phyloP scores from a whole-genome alignment of 495 filamentous ascomycete species.

The Bryoglossum gracile region DNA sequence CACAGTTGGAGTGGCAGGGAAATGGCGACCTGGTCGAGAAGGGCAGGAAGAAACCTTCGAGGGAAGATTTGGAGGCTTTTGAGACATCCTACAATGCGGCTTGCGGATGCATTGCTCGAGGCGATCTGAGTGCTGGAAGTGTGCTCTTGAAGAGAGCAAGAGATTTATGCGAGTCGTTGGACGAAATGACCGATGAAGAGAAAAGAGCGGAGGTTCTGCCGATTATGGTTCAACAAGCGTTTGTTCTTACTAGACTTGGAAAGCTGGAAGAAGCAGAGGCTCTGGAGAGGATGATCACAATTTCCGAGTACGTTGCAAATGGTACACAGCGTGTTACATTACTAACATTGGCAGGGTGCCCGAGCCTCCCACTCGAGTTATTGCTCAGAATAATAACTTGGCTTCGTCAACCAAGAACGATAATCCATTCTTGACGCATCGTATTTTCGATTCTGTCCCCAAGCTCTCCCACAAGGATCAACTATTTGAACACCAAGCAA shows the following conservation, averaged over 20 bases:
- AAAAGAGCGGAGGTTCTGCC: slow-evolving; percentile 76
- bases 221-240: slow-evolving; percentile 81
- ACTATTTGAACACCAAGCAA: slow-evolving; percentile 71
- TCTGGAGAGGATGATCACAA: slow-evolving; percentile 55
- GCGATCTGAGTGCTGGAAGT: slow-evolving; percentile 65
- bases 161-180: slow-evolving; percentile 77
- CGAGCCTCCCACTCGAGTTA: slow-evolving; percentile 66
- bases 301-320: slow-evolving; percentile 47
- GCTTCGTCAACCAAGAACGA: slow-evolving; percentile 45
- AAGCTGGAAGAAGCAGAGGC: slow-evolving; percentile 66
- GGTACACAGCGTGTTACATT: background rate
- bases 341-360: slow-evolving; percentile 48
- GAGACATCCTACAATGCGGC: slow-evolving; percentile 92
- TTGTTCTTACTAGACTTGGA: slow-evolving; percentile 64
- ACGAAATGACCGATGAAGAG: slow-evolving; percentile 78
- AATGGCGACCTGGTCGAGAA: slow-evolving; percentile 32
- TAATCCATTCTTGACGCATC: slow-evolving; percentile 76
- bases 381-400: slow-evolving; percentile 74
- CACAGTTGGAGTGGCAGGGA: slow-evolving; percentile 82
- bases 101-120: slow-evolving; percentile 74
- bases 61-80: slow-evolving; percentile 82
- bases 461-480: slow-evolving; percentile 55
- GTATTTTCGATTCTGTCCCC: slow-evolving; percentile 53
- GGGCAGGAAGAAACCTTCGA: slow-evolving; percentile 43
- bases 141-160: slow-evolving; percentile 76